Conservation (phyloP, 2,329 filamentous ascomycete genomes). For the Neocatenulostroma microsporum region DNA sequence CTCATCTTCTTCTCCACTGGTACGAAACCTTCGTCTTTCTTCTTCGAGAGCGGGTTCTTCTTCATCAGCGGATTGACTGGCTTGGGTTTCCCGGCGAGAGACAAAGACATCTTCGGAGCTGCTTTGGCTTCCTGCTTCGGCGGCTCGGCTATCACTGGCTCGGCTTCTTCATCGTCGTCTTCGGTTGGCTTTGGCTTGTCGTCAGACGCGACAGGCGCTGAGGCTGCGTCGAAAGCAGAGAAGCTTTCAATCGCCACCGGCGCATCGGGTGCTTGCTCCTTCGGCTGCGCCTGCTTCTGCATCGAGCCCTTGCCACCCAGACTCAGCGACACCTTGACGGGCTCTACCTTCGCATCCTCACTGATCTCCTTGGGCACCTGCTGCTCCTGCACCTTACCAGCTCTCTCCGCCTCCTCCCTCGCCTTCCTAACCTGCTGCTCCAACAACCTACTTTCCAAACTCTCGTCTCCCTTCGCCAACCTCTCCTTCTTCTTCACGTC, state of each 20-base stretch:
- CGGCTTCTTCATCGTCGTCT: conserved; percentile 8
- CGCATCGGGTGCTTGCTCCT: conserved; percentile 15
- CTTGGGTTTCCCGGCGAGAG: conserved; percentile 60
- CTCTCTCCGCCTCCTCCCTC: conserved; percentile 45
- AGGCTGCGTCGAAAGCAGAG: conserved; percentile 16
- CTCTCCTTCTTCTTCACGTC: conserved; percentile 75
- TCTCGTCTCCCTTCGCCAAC: conserved; percentile 84
- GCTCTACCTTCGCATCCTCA: conserved; percentile 22
- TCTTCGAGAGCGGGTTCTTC: conserved; percentile 64
- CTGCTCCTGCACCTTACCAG: conserved; percentile 35
- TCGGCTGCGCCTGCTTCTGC: conserved; percentile 11
- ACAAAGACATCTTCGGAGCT: conserved; percentile 52
- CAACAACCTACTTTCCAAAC: conserved; percentile 75
- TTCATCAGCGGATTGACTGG: conserved; percentile 61
- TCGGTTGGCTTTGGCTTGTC: conserved; percentile 6
- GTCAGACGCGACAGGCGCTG: conserved; percentile 1
- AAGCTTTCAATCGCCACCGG: conserved; percentile 25
- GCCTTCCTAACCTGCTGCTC: conserved; percentile 76
- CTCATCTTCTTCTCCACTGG: conserved; percentile 75
- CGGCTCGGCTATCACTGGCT: not conserved
- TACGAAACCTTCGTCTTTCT: conserved; percentile 50
- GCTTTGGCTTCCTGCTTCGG: too few relatives aligned
- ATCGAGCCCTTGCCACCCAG: conserved; percentile 22
- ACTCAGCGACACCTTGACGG: conserved; percentile 31
- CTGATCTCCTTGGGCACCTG: conserved; percentile 38